phyloP scores from a whole-genome alignment of 768 basidiomycete species.

The Tricholoma flavovirens region DNA sequence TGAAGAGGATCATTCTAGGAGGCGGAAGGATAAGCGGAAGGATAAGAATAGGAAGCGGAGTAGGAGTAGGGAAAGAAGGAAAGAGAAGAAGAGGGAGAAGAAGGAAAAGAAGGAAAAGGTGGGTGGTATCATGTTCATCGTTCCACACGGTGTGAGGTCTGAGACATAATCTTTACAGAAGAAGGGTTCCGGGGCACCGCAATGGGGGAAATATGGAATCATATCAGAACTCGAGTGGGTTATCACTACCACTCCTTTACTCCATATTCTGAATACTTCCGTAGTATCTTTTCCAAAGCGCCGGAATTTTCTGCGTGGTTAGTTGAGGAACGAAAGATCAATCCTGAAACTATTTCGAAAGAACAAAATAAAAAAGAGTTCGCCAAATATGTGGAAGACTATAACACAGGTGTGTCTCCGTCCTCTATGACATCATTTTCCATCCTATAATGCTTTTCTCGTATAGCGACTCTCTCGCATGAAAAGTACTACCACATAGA shows the following conservation, averaged over 20 bases:
- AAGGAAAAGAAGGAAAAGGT: constrained; percentile 64
- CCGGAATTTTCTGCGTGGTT: constrained; percentile 91
- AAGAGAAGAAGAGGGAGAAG: constrained; percentile 35
- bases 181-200: constrained; percentile 52
- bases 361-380: constrained; percentile 87
- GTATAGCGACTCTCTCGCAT: constrained; percentile 80
- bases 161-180: constrained; percentile 26
- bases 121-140: background rate
- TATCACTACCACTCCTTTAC: background rate
- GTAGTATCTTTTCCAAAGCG: constrained; percentile 74
- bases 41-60: constrained; percentile 45
- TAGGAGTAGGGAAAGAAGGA: constrained; percentile 34
- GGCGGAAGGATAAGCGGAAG: constrained; percentile 36
- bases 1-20: constrained; percentile 39
- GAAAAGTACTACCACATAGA: constrained; percentile 95
- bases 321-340: constrained; percentile 86
- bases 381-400: constrained; percentile 75
- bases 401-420: constrained; percentile 57
- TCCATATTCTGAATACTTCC: background rate
- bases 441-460: background rate
- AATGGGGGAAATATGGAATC: constrained; percentile 91
- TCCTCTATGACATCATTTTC: background rate
- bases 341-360: constrained; percentile 83
- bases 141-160: background rate
- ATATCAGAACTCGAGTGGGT: constrained; percentile 82